Conservation (phyloP, 2,329 filamentous ascomycete genomes). For the Neonectria hederae region DNA sequence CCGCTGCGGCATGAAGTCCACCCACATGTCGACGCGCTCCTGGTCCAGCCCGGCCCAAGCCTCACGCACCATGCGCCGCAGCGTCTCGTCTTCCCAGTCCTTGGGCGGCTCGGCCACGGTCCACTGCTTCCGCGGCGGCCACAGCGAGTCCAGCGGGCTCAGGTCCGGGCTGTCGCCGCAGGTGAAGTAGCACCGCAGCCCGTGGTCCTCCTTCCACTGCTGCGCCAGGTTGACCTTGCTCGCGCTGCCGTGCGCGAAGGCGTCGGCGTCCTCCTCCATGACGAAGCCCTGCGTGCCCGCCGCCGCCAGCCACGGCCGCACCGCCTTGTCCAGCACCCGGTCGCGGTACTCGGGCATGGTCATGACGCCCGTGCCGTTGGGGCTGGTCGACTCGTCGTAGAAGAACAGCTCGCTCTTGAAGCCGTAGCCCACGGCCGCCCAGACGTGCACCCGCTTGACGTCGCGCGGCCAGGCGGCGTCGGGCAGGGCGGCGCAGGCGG, state of each 20-base stretch:
- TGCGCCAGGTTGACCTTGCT: conserved; percentile 50
- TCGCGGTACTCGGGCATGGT: conserved; percentile 49
- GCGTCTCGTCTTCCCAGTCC: conserved; percentile 48
- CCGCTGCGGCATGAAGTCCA: conserved; percentile 50
- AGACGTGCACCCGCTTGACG: conserved; percentile 47
- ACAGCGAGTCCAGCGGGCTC: conserved; percentile 49
- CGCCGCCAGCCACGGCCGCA: conserved; percentile 47
- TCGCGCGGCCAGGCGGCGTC: conserved; percentile 47
- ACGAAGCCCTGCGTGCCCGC: conserved; percentile 40
- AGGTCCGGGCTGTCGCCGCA: conserved; percentile 51
- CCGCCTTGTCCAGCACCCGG: conserved; percentile 46
- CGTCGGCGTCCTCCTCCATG: conserved; percentile 49
- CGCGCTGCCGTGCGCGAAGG: conserved; percentile 48
- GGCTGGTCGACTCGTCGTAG: conserved; percentile 49
- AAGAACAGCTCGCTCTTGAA: conserved; percentile 52
- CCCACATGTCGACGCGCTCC: conserved; percentile 49
- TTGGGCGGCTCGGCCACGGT: conserved; percentile 33
- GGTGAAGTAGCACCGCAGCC: conserved; percentile 46
- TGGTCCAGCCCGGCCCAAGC: conserved; percentile 44
- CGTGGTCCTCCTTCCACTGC: conserved; percentile 49
- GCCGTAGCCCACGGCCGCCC: conserved; percentile 48
- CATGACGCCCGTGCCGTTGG: conserved; percentile 46
- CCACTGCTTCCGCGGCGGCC: conserved; percentile 50
- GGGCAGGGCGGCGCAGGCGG: conserved; percentile 37
- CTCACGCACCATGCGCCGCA: conserved; percentile 44